phyloP scores from a whole-genome alignment of 306 rosid species.

The Sechiopsis laciniata region DNA sequence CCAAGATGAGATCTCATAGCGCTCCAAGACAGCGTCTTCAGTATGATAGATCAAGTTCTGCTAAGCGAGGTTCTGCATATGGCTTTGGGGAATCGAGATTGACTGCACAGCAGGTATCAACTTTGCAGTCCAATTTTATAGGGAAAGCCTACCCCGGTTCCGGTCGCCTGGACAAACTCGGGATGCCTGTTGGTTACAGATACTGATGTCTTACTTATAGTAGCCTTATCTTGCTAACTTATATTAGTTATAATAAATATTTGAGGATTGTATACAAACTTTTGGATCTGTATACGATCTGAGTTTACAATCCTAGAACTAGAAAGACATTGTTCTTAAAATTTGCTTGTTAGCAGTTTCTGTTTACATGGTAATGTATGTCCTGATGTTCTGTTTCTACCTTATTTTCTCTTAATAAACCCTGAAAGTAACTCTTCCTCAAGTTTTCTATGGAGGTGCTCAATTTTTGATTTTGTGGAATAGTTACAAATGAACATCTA shows the following conservation, averaged over 20 bases:
- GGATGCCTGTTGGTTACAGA: constrained; percentile 67
- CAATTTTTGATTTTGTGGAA: no score
- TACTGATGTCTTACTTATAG: constrained; percentile 21
- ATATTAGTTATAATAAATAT: neutral
- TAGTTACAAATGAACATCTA: no score
- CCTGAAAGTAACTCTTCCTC: neutral
- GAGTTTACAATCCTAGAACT: neutral
- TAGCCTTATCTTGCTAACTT: neutral
- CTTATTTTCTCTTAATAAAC: neutral
- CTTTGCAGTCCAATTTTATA: constrained; percentile 50
- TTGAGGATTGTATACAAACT: neutral
- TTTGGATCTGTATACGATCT: neutral
- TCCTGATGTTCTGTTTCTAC: neutral
- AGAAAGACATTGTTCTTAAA: neutral
- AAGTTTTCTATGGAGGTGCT: neutral
- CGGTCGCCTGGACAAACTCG: constrained; percentile 85
- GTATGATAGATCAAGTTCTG: constrained; percentile 50
- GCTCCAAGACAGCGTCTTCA: constrained; percentile 72
- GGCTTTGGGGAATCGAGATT: constrained; percentile 36
- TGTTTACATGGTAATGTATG: constrained; percentile 7
- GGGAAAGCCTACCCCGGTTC: constrained; percentile 71
- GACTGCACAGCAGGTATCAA: constrained; percentile 33
- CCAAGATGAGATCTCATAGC: constrained; percentile 63
- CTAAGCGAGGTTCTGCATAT: constrained; percentile 43
- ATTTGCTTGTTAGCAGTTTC: neutral